Conservation (phyloP, 2,329 filamentous ascomycete genomes). For the Periconia sp. region DNA sequence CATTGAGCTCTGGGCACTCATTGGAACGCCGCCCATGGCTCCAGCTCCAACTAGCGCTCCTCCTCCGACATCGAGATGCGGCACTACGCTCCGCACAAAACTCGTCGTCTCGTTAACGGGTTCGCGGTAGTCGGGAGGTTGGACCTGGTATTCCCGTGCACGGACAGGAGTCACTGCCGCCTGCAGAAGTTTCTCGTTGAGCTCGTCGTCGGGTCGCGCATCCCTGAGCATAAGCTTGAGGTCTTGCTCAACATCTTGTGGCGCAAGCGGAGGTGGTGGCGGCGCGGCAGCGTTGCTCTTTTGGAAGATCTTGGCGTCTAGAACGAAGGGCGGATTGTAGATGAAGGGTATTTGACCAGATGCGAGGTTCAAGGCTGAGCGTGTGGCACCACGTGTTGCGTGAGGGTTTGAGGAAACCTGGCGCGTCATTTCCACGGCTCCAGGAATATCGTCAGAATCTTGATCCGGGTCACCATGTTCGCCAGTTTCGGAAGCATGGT, state of each 20-base stretch:
- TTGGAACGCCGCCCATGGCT: slow-evolving; percentile 37
- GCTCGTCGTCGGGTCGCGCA: slow-evolving; percentile 39
- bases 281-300: slow-evolving; percentile 53
- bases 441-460: slow-evolving; percentile 43
- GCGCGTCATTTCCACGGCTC: slow-evolving; percentile 61
- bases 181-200: slow-evolving; percentile 42
- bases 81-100: slow-evolving; percentile 29
- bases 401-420: slow-evolving; percentile 61
- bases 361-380: slow-evolving; percentile 56
- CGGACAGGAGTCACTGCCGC: slow-evolving; percentile 33
- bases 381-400: slow-evolving; percentile 53
- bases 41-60: slow-evolving; percentile 1
- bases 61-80: slow-evolving; percentile 35
- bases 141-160: slow-evolving; percentile 20
- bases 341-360: slow-evolving; percentile 48
- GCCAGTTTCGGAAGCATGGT: slow-evolving; percentile 36
- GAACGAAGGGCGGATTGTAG: slow-evolving; percentile 45
- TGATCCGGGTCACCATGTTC: slow-evolving; percentile 43
- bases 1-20: slow-evolving; percentile 44
- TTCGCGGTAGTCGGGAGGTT: slow-evolving; percentile 33
- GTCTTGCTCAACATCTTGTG: slow-evolving; percentile 52
- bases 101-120: slow-evolving; percentile 37
- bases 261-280: slow-evolving; percentile 45
- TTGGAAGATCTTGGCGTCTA: slow-evolving; percentile 48
- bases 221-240: slow-evolving; percentile 50